A percentile compares a stretch with the other conserved stretches of the same genome.
Evolutionary conservation across 2,329 filamentous ascomycete species (phyloP).

Genomic region (Tolypocladium inflatum): DNA sequence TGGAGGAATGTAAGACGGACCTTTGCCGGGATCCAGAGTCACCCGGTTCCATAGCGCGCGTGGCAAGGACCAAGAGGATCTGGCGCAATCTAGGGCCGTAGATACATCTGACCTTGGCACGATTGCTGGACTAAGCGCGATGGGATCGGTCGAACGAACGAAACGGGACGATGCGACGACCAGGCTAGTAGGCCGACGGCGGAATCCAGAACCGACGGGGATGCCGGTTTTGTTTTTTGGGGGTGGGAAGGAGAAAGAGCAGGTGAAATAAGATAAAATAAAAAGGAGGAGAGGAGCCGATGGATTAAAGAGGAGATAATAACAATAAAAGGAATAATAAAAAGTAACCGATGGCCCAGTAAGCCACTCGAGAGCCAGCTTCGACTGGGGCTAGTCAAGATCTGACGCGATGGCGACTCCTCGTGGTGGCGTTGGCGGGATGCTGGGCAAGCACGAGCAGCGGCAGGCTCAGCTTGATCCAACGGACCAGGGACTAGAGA

Average conservation of each 20-base stretch:
- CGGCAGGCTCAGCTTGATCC: slow-evolving; percentile 2
- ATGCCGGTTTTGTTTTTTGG: background rate
- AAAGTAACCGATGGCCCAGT: slow-evolving; percentile 7
- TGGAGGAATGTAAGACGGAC: slow-evolving; percentile 21
- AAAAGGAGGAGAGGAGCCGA: background rate
- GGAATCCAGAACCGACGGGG: slow-evolving; percentile 4
- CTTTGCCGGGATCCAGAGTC: slow-evolving; percentile 27
- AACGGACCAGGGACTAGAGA: slow-evolving; percentile 3
- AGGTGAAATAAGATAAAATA: background rate
- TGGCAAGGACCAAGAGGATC: slow-evolving; percentile 24
- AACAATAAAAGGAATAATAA: slow-evolving; percentile 8
- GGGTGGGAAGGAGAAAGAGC: background rate
- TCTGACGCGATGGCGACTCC: slow-evolving; percentile 21
- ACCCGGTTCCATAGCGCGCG: slow-evolving; percentile 30
- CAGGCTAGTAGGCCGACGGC: background rate
- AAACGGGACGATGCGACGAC: background rate
- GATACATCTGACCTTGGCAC: slow-evolving; percentile 25
- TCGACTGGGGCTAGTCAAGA: slow-evolving; percentile 14
- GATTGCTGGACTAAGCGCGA: background rate
- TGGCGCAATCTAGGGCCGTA: slow-evolving; percentile 23
- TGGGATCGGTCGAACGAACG: background rate
- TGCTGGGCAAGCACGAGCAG: slow-evolving; percentile 12
- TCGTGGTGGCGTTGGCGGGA: slow-evolving; percentile 24
- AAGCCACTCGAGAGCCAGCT: slow-evolving; percentile 7
- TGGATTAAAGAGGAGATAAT: slow-evolving; percentile 1